Percentiles rank a stretch among this genome's conserved stretches.
phyloP scores from a whole-genome alignment of 1,139 yeast genomes.

The Ogataea hybrid region DNA sequence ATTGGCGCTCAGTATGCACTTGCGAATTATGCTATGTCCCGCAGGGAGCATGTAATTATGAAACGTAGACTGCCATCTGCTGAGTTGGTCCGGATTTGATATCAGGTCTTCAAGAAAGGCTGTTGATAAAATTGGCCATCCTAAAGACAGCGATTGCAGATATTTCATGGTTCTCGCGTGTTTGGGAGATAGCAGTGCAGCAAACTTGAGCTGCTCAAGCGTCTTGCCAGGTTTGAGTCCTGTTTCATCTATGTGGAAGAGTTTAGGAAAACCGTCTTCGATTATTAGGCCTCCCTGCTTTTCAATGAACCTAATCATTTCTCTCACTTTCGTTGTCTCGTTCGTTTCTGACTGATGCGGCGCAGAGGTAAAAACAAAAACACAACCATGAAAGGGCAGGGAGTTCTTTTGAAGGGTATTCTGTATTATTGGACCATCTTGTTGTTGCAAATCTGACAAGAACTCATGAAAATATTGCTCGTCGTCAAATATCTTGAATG shows the following conservation, averaged over 20 bases:
- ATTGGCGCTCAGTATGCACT: slow-evolving; percentile 40
- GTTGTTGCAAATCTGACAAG: slow-evolving; percentile 7
- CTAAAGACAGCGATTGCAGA: slow-evolving; percentile 79
- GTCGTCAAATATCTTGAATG: slow-evolving; percentile 25
- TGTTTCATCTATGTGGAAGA: neutral
- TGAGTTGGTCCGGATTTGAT: slow-evolving; percentile 25
- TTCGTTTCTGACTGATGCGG: slow-evolving; percentile 1
- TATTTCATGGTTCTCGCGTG: slow-evolving; percentile 71
- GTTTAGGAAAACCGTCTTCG: slow-evolving; percentile 13
- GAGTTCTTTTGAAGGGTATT: neutral
- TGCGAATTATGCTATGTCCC: slow-evolving; percentile 48
- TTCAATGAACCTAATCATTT: slow-evolving; percentile 8
- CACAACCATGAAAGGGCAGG: slow-evolving; percentile 35
- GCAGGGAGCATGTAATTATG: slow-evolving; percentile 64
- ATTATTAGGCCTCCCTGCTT: slow-evolving; percentile 15
- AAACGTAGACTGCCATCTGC: slow-evolving; percentile 39
- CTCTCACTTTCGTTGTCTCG: slow-evolving; percentile 2
- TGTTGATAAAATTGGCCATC: slow-evolving; percentile 82
- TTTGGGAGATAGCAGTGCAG: slow-evolving; percentile 60
- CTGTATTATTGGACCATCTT: neutral
- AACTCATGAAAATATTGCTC: slow-evolving; percentile 17
- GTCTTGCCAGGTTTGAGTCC: slow-evolving; percentile 21
- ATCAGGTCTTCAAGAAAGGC: slow-evolving; percentile 58
- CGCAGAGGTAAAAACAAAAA: slow-evolving; percentile 43
- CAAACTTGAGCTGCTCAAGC: slow-evolving; percentile 43